Evolutionary conservation across 2,329 filamentous ascomycete genomes (phyloP), one percentile per base, ranked within the genome.

Genomic region (Talaromyces sp.): DNA sequence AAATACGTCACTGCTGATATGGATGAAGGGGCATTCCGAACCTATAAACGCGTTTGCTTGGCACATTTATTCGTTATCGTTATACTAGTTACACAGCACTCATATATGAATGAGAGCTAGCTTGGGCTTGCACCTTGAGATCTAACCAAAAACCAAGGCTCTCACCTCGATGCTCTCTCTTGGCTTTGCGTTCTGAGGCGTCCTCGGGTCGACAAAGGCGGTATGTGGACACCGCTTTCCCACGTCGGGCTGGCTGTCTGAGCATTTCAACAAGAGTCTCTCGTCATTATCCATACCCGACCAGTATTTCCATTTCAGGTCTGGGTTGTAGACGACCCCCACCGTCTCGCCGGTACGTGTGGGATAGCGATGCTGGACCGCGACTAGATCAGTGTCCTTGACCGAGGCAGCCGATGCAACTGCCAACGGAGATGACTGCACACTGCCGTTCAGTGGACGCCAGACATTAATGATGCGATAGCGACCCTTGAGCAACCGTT

Each of bases 151-250:
- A 0, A 96, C 89, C 74, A 96, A 80, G 40, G 90, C 87, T 68
- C 93, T 83, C 16, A 96, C 90, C 76, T 97, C 93, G 72, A 97
- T 96, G 72, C 92, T 96, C 80, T 96, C 90, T 66, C 92, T 83
- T 0, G 84, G 85, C 65, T 87, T 86, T 4, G 89, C 91, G 53
- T 88, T 89, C 18, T 82, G 77, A 2, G 87, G 84, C 0, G 89
- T 91, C 63, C 88, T 80, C 1, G 90, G 88, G 72, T 96, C 89
- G 44, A 83, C 79, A 75, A 96, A 97, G 0, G 92, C 92, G 9
- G 88, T 88, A 76, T 96, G 91, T 14, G 91, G 87, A 34, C 82
- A 81, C 34, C 79, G 72, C 28, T 78, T 79, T 61, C 76, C 75
- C 8, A 73, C 69, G 12, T 40, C 52, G 63, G 74, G 73, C 56